These are phyloP conservation scores for Hypoxylon intermedium DNA, from an alignment of 495 filamentous ascomycete genomes.

Conservation along the genomic window DNA sequence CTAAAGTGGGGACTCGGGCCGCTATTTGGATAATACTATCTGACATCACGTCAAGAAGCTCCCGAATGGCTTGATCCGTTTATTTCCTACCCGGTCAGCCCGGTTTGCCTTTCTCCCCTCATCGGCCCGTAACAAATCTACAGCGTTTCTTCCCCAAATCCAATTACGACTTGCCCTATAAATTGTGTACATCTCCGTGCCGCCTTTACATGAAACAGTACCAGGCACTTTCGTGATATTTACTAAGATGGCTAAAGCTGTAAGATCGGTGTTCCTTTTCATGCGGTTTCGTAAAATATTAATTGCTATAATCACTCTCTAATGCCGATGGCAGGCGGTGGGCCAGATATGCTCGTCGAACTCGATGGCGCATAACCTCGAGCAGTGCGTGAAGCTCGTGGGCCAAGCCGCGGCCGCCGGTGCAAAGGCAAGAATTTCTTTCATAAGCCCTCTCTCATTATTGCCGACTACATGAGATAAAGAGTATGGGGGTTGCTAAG, in stretches of 20 bases:
- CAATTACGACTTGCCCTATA: too few relatives aligned
- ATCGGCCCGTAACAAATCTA: neutral
- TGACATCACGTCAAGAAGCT: constrained; percentile 27
- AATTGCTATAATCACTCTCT: neutral
- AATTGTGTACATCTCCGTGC: too few relatives aligned
- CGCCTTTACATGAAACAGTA: too few relatives aligned
- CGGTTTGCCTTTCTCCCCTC: neutral
- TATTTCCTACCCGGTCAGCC: too few relatives aligned
- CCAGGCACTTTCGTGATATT: neutral
- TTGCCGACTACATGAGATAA: too few relatives aligned
- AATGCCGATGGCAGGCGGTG: constrained; percentile 66
- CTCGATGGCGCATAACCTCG: constrained; percentile 77
- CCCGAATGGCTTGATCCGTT: constrained; percentile 19
- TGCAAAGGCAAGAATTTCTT: constrained; percentile 69
- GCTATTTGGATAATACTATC: neutral
- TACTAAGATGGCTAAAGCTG: constrained; percentile 32
- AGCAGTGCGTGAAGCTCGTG: constrained; percentile 74
- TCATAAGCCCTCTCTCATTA: too few relatives aligned
- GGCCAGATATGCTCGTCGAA: constrained; percentile 88
- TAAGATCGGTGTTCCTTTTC: constrained; percentile 3
- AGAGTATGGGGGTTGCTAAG: too few relatives aligned
- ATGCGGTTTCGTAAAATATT: too few relatives aligned
- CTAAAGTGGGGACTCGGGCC: constrained; percentile 24
- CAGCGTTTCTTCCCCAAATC: too few relatives aligned
- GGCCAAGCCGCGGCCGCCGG: constrained; percentile 74